phyloP scores from a whole-genome alignment of 2,329 filamentous ascomycete genomes.

The Mariannaea sp. region DNA sequence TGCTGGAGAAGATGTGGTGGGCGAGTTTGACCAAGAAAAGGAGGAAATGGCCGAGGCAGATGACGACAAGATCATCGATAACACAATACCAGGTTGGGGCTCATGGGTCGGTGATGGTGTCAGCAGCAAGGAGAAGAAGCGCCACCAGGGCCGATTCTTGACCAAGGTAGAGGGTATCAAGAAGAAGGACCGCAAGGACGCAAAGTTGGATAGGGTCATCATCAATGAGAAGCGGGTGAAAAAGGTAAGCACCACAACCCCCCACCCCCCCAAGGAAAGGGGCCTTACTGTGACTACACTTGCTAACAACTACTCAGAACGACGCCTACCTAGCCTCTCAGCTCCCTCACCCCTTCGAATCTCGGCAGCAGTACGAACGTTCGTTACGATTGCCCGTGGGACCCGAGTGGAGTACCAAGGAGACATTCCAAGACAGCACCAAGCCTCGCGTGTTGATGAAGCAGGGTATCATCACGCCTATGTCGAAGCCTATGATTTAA shows the following conservation, averaged over 20 bases:
- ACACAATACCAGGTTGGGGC: slow-evolving; percentile 93
- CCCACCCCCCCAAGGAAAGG: too few species aligned
- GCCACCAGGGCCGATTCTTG: slow-evolving; percentile 66
- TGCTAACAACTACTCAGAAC: slow-evolving; percentile 58
- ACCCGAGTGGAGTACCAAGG: slow-evolving; percentile 95
- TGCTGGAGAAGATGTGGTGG: slow-evolving; percentile 83
- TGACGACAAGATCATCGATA: slow-evolving; percentile 80
- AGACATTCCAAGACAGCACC: slow-evolving; percentile 85
- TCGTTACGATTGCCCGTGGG: slow-evolving; percentile 85
- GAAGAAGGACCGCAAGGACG: slow-evolving; percentile 77
- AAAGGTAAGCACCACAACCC: slow-evolving; percentile 65
- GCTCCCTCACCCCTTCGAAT: slow-evolving; percentile 90
- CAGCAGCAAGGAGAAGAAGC: slow-evolving; percentile 68
- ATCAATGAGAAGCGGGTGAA: slow-evolving; percentile 89
- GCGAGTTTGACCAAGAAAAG: slow-evolving; percentile 83
- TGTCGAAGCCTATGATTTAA: slow-evolving; percentile 71
- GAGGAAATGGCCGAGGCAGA: slow-evolving; percentile 71
- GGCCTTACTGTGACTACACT: not conserved
- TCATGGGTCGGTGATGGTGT: slow-evolving; percentile 87
- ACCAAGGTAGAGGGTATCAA: slow-evolving; percentile 75
- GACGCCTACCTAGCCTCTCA: slow-evolving; percentile 82
- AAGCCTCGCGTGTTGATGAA: slow-evolving; percentile 91
- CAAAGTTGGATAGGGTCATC: slow-evolving; percentile 81
- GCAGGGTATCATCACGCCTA: slow-evolving; percentile 85
- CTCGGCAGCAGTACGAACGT: slow-evolving; percentile 84